Percentiles rank a stretch among this genome's conserved stretches.
Conservation (phyloP, 495 filamentous ascomycete genomes). For the Sphaerosporella brunnea region DNA sequence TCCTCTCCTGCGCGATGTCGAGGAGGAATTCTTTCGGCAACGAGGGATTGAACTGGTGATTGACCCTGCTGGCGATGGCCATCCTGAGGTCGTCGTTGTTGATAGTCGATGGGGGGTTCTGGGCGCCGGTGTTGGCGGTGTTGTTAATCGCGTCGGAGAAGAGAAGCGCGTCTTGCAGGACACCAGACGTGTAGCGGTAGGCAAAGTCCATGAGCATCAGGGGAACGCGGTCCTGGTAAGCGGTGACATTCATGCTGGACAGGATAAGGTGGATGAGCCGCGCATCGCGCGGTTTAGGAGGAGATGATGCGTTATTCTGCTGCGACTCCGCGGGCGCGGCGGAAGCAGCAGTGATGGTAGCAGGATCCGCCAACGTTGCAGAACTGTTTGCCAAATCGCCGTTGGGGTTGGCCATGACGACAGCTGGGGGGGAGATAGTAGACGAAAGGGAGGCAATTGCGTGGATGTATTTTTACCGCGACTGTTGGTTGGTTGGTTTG, state of each 20-base stretch:
- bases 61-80: slow-evolving; percentile 44
- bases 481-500: no score
- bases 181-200: slow-evolving; percentile 57
- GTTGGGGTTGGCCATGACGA: no score
- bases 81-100: slow-evolving; percentile 41
- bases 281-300: slow-evolving; percentile 73
- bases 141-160: slow-evolving; percentile 42
- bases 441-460: no score
- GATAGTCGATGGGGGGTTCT: slow-evolving; percentile 29
- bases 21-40: slow-evolving; percentile 73
- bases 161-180: slow-evolving; percentile 49
- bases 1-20: slow-evolving; percentile 67
- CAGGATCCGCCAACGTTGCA: no score
- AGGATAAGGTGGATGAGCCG: slow-evolving; percentile 83
- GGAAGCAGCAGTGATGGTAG: not conserved
- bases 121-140: slow-evolving; percentile 21
- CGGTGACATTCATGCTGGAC: slow-evolving; percentile 64
- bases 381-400: no score
- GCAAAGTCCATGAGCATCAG: slow-evolving; percentile 92
- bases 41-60: slow-evolving; percentile 46
- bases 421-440: no score
- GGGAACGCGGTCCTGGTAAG: slow-evolving; percentile 86
- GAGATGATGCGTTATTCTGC: slow-evolving; percentile 1
- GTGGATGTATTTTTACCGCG: no score
- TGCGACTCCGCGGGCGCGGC: not conserved